Evolutionary conservation across 1,284 basidiomycete species (phyloP).

Genomic region (Ganoderma lingzhi): DNA sequence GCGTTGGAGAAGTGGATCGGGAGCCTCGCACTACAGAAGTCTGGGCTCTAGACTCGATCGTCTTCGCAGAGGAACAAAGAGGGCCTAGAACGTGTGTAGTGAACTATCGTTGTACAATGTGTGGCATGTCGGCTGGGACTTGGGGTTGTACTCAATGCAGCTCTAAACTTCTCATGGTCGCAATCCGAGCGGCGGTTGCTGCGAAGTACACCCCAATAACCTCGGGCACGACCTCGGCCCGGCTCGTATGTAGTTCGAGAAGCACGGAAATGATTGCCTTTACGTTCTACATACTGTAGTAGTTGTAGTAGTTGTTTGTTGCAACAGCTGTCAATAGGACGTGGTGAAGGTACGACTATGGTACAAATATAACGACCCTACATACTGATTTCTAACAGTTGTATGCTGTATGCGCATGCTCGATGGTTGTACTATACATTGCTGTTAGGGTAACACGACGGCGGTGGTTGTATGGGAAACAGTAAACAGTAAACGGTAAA

Average conservation of each 20-base stretch:
- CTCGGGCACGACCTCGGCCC: no score
- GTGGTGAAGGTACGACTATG: conserved; percentile 10
- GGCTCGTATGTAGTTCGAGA: neutral
- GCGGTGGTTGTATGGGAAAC: conserved; percentile 3
- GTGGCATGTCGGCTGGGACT: no score
- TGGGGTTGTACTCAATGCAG: no score
- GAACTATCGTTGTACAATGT: neutral
- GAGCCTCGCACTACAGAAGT: neutral
- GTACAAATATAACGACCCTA: conserved; percentile 30
- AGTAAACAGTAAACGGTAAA: neutral
- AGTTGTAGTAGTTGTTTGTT: neutral
- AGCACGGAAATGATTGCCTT: neutral
- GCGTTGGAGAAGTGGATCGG: conserved; percentile 20
- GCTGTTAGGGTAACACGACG: conserved; percentile 27
- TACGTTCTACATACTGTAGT: neutral
- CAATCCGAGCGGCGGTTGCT: no score
- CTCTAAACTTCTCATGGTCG: no score
- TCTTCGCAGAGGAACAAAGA: neutral
- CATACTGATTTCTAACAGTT: conserved; percentile 32
- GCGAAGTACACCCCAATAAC: no score
- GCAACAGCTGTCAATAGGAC: conserved; percentile 4
- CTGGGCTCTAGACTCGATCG: neutral
- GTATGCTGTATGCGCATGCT: conserved; percentile 6
- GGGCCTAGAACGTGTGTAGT: neutral
- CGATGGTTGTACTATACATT: conserved; percentile 34